Evolutionary conservation across 768 basidiomycete genomes (phyloP).

Genomic region (Auricularia sp.): DNA sequence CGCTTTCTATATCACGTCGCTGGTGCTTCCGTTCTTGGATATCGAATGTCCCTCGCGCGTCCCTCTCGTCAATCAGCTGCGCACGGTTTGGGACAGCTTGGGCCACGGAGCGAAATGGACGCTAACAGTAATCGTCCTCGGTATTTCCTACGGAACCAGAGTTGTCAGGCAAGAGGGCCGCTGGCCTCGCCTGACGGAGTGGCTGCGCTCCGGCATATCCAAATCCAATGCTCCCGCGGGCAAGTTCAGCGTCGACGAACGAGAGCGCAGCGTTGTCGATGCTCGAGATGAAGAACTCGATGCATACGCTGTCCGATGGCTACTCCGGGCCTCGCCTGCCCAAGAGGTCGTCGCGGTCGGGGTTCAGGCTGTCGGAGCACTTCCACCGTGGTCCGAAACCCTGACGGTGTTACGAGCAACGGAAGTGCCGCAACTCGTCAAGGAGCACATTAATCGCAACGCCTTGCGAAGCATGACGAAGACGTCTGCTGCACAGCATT

Average conservation of each 20-base stretch:
- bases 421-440: too few species aligned
- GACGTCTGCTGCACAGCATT: not conserved
- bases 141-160: too few species aligned
- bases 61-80: not conserved
- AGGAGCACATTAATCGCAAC: too few species aligned
- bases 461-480: not conserved
- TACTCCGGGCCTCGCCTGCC: not conserved
- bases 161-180: too few species aligned
- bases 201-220: not conserved
- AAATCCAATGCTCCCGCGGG: not conserved
- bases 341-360: not conserved
- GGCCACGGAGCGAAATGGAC: too few species aligned
- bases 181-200: too few species aligned
- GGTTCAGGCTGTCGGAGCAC: not conserved
- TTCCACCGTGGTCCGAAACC: not conserved
- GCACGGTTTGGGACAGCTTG: too few species aligned
- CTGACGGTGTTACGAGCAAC: not conserved
- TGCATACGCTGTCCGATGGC: not conserved
- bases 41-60: not conserved
- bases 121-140: too few species aligned
- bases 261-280: not conserved
- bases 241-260: not conserved
- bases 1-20: not conserved
- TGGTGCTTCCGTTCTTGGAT: not conserved
- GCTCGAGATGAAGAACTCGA: not conserved